Percentiles rank a stretch among this genome's conserved stretches.
Conservation (phyloP, 257 asterid species). For the Solanum chilense region DNA sequence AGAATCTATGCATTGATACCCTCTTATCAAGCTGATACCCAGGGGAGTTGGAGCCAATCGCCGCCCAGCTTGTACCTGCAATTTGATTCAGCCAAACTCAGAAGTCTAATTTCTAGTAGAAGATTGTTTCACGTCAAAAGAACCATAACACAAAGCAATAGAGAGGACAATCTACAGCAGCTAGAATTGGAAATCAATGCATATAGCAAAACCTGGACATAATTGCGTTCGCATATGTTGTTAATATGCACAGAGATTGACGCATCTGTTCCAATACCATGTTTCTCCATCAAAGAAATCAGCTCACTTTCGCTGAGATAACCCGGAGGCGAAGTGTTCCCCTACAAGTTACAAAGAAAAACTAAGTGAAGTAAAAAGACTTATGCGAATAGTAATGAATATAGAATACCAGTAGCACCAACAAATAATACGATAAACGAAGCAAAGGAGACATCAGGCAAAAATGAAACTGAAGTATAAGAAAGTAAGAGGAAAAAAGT, state of each 20-base stretch:
- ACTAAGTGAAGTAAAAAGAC: background rate
- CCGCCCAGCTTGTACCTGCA: constrained; percentile 84
- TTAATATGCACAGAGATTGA: constrained; percentile 86
- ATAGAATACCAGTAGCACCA: background rate
- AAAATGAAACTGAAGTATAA: background rate
- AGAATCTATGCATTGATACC: constrained; percentile 85
- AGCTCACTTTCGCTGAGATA: constrained; percentile 82
- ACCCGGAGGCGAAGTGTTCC: constrained; percentile 74
- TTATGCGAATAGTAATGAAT: background rate
- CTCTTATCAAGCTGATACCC: constrained; percentile 89
- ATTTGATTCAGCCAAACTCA: background rate
- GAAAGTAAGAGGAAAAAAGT: background rate
- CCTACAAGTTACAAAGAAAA: constrained; percentile 33
- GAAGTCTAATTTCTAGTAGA: background rate
- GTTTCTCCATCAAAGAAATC: constrained; percentile 86
- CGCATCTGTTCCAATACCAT: constrained; percentile 96
- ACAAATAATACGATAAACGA: background rate
- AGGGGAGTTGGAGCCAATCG: constrained; percentile 78
- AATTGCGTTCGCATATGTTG: constrained; percentile 85
- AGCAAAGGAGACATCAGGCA: background rate
- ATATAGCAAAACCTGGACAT: constrained; percentile 56
- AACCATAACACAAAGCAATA: background rate
- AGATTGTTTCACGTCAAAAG: background rate
- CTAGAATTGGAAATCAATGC: constrained; percentile 5
- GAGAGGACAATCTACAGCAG: background rate